A percentile compares a stretch with the other conserved stretches of the same genome.
These are phyloP conservation scores for Epichloe uncinata DNA, from an alignment of 2,329 filamentous ascomycete genomes.

Conservation along the genomic window DNA sequence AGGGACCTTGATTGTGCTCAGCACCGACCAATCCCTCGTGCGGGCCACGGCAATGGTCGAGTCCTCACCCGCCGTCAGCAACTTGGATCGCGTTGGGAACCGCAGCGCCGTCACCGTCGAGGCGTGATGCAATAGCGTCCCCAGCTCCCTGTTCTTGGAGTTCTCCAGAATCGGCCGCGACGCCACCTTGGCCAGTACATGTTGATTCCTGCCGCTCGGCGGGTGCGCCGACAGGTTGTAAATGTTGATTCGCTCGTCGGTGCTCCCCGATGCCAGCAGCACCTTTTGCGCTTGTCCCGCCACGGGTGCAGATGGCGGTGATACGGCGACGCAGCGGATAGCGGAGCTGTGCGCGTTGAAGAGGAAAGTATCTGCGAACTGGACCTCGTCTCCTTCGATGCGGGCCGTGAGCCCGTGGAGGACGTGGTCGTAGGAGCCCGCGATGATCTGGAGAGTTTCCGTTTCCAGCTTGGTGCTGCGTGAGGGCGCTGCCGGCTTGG, in stretches of 20 bases:
- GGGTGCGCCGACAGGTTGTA: conserved; percentile 72
- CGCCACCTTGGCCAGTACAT: conserved; percentile 52
- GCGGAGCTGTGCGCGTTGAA: conserved; percentile 89
- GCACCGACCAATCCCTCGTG: conserved; percentile 76
- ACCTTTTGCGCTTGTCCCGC: conserved; percentile 63
- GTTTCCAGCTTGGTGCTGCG: neutral
- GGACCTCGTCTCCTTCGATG: conserved; percentile 34
- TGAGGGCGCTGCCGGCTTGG: conserved; percentile 7
- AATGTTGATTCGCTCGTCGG: conserved; percentile 88
- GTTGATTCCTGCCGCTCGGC: conserved; percentile 40
- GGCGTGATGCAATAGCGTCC: conserved; percentile 74
- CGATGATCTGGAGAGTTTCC: conserved; percentile 72
- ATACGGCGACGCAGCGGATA: conserved; percentile 79
- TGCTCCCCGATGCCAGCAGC: conserved; percentile 79
- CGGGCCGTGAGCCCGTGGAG: conserved; percentile 82
- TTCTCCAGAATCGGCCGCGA: conserved; percentile 71
- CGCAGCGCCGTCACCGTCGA: conserved; percentile 65
- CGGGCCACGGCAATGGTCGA: conserved; percentile 80
- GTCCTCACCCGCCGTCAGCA: conserved; percentile 81
- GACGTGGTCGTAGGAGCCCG: conserved; percentile 86
- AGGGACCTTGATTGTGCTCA: conserved; percentile 81
- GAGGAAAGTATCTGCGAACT: conserved; percentile 85
- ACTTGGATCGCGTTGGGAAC: conserved; percentile 78
- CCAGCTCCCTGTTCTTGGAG: conserved; percentile 74
- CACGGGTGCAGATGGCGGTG: conserved; percentile 52